These are phyloP conservation scores for Dichomitus squalens DNA, from an alignment of 1,284 basidiomycete species.

Conservation along the genomic window DNA sequence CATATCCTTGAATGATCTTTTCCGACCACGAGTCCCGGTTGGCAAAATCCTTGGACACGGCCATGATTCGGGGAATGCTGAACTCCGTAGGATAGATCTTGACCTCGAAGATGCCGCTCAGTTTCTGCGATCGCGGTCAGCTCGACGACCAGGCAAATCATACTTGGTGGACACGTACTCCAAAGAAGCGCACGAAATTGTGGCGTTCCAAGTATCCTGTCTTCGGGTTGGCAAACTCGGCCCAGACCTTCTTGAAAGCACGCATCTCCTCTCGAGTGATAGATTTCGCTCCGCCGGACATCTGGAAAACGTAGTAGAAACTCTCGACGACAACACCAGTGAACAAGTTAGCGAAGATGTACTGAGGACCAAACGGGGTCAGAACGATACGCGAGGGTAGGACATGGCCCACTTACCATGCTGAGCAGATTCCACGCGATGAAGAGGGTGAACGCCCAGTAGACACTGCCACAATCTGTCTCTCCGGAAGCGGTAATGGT, in stretches of 20 bases:
- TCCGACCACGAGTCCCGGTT: conserved; percentile 10
- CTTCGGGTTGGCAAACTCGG: conserved; percentile 77
- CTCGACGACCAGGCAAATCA: background rate
- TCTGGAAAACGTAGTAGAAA: conserved; percentile 95
- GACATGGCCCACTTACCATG: conserved; percentile 68
- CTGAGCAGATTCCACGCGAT: conserved; percentile 96
- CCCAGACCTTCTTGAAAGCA: conserved; percentile 94
- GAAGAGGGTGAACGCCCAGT: conserved; percentile 89
- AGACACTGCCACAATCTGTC: conserved; percentile 88
- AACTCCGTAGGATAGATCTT: conserved; percentile 78
- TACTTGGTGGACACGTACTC: conserved; percentile 50
- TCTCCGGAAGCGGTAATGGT: conserved; percentile 63
- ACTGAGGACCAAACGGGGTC: conserved; percentile 47
- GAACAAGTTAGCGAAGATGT: conserved; percentile 95
- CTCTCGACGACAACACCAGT: conserved; percentile 96
- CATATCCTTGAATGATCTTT: conserved; percentile 53
- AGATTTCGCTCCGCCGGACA: conserved; percentile 79
- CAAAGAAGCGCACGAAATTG: conserved; percentile 82
- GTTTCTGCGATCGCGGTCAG: conserved; percentile 49
- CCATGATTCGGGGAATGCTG: conserved; percentile 61
- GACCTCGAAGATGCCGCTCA: conserved; percentile 84
- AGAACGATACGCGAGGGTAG: background rate
- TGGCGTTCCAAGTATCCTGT: conserved; percentile 79
- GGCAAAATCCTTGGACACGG: conserved; percentile 41
- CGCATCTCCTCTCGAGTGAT: conserved; percentile 91